A percentile compares a stretch with the other conserved stretches of the same genome.
phyloP scores from a whole-genome alignment of 345 rosid genomes.

The Eucalyptus dawsonii region DNA sequence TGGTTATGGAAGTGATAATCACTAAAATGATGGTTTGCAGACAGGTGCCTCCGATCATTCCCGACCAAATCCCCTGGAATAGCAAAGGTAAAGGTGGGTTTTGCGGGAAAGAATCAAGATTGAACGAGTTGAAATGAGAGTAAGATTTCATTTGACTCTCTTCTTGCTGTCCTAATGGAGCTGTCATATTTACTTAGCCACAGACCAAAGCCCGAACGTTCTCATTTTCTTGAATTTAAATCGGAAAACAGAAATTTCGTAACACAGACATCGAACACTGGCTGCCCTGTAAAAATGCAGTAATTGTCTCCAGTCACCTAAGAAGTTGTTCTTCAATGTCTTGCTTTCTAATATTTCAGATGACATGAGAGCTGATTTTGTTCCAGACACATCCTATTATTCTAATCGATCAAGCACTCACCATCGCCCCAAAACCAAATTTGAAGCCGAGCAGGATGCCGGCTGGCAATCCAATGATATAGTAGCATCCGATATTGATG shows the following conservation, averaged over 20 bases:
- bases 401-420: neutral
- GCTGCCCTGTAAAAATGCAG: neutral
- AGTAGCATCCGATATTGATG: slow-evolving; percentile 72
- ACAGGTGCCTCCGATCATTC: slow-evolving; percentile 71
- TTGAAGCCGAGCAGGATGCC: slow-evolving; percentile 81
- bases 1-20: slow-evolving; percentile 45
- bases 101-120: neutral
- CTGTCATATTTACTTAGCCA: neutral
- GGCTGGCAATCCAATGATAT: slow-evolving; percentile 69
- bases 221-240: neutral
- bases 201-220: neutral
- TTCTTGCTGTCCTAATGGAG: neutral
- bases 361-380: neutral
- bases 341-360: neutral
- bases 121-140: neutral
- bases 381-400: neutral
- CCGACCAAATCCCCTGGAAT: slow-evolving; percentile 88
- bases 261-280: neutral
- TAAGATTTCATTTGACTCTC: neutral
- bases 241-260: neutral
- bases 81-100: neutral
- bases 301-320: neutral
- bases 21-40: slow-evolving; percentile 61
- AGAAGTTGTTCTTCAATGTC: neutral
- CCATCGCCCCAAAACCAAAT: slow-evolving; percentile 58